Evolutionary conservation across 345 rosid species (phyloP), one percentile per base, ranked within the genome.

Genomic region (Isatis tinctoria): DNA sequence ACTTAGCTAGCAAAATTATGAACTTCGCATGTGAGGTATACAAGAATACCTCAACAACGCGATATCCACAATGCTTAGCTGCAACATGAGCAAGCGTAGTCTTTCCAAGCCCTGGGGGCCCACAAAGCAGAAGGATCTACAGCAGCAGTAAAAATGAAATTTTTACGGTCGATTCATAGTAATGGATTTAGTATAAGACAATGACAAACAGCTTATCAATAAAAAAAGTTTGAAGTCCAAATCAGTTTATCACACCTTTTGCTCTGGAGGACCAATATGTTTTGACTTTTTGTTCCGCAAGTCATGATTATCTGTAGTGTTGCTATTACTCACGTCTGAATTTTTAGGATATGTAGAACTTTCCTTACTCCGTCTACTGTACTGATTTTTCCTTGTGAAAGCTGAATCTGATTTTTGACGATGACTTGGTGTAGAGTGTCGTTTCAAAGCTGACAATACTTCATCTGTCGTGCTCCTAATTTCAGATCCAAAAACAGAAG

Each of bases 81-180:
- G 97, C 96, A 60, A 92, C 87, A 78, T 92, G 97, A 43, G 97
- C 99, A 78, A 95, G 96, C 12, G 99, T 95, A 69, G 99, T 95
- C 89, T 95, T 95, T 65, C 99, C 99, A 82, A 95, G 99, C 67
- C 99, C 99, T 20, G 97, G 99, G 63, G 99, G 88, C 59, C 99
- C 97, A 78, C 99, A 92, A 53, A 92, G 97, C 75, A 92, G 71
- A 70, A 95, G 99, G 74, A 95, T 83, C 99, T 92, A 90, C 91
- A 82, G 67, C 2, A 59, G 36, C 59, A 70, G 65, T 35, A 73
- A 47, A 68, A 76, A 60, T 61, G 56, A 57, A 49, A 36, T 22
- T 30, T 53, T 48, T 33, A 62, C 24, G 30, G n/a, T 27, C 2
- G 16, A 22, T 44, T 20, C 28, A 57, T n/a, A 56, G 26, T 33